These are phyloP conservation scores for Curvularia verruculosa DNA, from an alignment of 2,329 filamentous ascomycete genomes.

Conservation along the genomic window DNA sequence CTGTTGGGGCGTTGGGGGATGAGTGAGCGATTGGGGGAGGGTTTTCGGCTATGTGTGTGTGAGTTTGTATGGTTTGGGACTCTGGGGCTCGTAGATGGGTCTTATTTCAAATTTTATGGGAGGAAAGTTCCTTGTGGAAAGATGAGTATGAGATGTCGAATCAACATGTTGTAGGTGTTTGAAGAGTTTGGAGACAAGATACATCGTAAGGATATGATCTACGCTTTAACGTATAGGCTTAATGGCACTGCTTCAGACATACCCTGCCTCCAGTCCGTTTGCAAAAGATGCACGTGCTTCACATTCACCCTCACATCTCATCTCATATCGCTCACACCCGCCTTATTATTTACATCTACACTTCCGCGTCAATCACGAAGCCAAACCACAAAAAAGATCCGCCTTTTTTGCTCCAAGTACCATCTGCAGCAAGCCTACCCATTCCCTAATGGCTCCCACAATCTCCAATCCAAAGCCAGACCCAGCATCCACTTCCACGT, in stretches of 20 bases:
- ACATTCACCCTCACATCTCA: not conserved
- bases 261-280: not conserved
- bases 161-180: too few species aligned
- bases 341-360: not conserved
- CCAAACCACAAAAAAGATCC: not conserved
- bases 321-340: not conserved
- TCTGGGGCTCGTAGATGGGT: too few species aligned
- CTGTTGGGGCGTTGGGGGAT: too few species aligned
- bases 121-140: too few species aligned
- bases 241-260: not conserved
- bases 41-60: too few species aligned
- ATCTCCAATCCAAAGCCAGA: not conserved
- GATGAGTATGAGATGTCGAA: too few species aligned
- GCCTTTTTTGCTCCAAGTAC: not conserved
- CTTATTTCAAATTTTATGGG: too few species aligned
- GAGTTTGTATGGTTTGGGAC: too few species aligned
- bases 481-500: not conserved
- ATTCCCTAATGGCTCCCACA: not conserved
- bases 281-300: not conserved
- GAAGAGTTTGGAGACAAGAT: too few species aligned
- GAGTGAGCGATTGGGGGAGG: too few species aligned
- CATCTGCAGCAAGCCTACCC: not conserved
- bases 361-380: not conserved
- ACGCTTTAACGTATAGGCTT: too few species aligned
- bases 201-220: too few species aligned